A percentile compares a stretch with the other conserved stretches of the same genome.
Evolutionary conservation across 2,329 filamentous ascomycete species (phyloP).

Genomic region (Fusarium sp.): DNA sequence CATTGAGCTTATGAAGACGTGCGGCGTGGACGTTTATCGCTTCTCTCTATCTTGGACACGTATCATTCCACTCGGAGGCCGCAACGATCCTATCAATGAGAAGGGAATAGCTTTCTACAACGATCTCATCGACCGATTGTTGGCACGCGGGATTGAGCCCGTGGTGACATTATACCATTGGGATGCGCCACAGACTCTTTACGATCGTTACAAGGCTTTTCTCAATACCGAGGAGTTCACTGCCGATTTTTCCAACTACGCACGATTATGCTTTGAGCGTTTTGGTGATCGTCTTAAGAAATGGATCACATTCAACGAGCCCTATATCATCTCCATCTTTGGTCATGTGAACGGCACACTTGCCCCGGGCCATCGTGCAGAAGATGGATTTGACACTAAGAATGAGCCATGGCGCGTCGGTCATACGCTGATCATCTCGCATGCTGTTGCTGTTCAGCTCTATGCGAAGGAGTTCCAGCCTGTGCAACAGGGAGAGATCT

Average conservation of each 20-base stretch:
- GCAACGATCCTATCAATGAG: not conserved
- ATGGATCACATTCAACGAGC: conserved; percentile 48
- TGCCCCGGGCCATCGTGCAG: conserved; percentile 26
- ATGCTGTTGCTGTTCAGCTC: not conserved
- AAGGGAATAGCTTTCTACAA: conserved; percentile 2
- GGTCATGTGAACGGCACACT: conserved; percentile 31
- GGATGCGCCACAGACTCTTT: not conserved
- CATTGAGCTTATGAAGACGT: conserved; percentile 64
- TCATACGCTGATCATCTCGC: not conserved
- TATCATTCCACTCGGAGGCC: conserved; percentile 62
- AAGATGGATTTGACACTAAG: not conserved
- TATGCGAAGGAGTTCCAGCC: not conserved
- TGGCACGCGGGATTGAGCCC: not conserved
- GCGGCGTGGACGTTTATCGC: conserved; percentile 66
- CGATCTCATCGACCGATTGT: not conserved
- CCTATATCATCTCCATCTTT: conserved; percentile 40
- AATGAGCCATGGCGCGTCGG: not conserved
- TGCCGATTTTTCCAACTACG: not conserved
- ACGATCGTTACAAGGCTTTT: not conserved
- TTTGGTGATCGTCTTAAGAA: not conserved
- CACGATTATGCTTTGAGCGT: not conserved
- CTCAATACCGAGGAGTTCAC: not conserved
- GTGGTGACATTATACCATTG: not conserved
- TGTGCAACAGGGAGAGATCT: not conserved
- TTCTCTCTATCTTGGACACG: conserved; percentile 72